Evolutionary conservation across 2,329 filamentous ascomycete species (phyloP), one percentile per base, ranked within the genome.

Genomic region (Diaporthe helianthi): DNA sequence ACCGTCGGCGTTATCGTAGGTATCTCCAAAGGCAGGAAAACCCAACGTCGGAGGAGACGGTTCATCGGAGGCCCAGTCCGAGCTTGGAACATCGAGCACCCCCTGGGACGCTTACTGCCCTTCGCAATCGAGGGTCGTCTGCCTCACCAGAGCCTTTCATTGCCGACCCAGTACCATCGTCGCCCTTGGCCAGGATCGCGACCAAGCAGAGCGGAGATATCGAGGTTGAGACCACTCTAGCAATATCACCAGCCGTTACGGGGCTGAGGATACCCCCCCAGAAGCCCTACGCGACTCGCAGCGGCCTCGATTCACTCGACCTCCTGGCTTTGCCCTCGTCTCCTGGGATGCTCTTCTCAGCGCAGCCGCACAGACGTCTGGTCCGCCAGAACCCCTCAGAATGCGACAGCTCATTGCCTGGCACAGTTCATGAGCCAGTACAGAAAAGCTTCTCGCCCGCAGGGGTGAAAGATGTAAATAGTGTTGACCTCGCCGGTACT

Each of bases 1-100:
- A 76, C 10, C 79, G 77, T 47, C 78, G 74, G 44, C 76, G 74
- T 19, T 78, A 76, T 71, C 78, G 72, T 36, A 78, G 72, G 47
- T 78, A 79, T 71, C 78, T 80, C 67, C 74, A 74, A 49, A 74
- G 71, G 66, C 74, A 77, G 24, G 73, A 76, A 54, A 66, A 54
- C 13, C 63, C 58, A 46, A 47, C 69, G 26, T 71, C 69, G n/a
- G 69, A 71, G 49, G 69, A 67, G 67, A 71, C 69, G 5, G 69
- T 71, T 22, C 64, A 69, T 31, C 63, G 67, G 44, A 69, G 65
- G 63, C 33, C 41, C 61, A 71, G 67, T 19, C 55, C 49, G 5
- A 52, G 33, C 22, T 44, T 65, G 49, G 67, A 51, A 8, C 15
- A 51, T 8, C 46, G 13, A 51, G 63, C 61, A 51, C 55, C 49